These are phyloP conservation scores for Earliella scabrosa DNA, from an alignment of 1,284 basidiomycete species.

Conservation along the genomic window DNA sequence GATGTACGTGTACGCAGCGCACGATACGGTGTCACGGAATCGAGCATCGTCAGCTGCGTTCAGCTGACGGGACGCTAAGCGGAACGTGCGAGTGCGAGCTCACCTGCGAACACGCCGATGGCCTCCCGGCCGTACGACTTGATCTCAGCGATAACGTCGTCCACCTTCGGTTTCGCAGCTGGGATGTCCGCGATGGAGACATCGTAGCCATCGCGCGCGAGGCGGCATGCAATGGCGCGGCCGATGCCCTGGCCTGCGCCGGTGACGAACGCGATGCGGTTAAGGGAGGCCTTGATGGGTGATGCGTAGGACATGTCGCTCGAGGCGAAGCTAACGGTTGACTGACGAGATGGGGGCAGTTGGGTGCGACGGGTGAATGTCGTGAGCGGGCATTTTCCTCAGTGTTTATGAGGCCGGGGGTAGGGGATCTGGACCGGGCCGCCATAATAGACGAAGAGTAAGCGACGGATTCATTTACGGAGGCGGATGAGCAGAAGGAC, in stretches of 20 bases:
- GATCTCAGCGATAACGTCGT: constrained; percentile 37
- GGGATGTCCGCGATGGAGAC: constrained; percentile 43
- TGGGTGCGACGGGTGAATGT: not conserved
- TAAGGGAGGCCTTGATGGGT: constrained; percentile 35
- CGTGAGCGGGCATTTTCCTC: not conserved
- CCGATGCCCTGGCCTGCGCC: constrained; percentile 49
- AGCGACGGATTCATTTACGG: not conserved
- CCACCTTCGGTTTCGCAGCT: constrained; percentile 32
- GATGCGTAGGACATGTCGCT: constrained; percentile 28
- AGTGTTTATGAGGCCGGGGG: not conserved
- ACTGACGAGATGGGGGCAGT: not conserved
- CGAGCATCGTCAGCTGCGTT: too few species aligned
- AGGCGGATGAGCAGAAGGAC: not conserved
- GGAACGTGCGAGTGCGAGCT: not conserved
- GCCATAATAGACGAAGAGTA: constrained; percentile 4
- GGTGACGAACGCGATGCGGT: constrained; percentile 43
- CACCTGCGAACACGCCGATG: constrained; percentile 36
- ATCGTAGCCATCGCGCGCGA: constrained; percentile 45
- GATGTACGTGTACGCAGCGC: constrained; percentile 10
- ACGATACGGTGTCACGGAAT: not conserved
- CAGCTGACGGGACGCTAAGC: not conserved
- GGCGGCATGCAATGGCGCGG: constrained; percentile 44
- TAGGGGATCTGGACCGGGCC: constrained; percentile 1
- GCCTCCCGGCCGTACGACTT: constrained; percentile 38
- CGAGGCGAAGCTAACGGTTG: not conserved